Percentiles rank a stretch among this genome's conserved stretches.
Evolutionary conservation across 1,284 basidiomycete species (phyloP).

Genomic region (Cryptococcus sp.): DNA sequence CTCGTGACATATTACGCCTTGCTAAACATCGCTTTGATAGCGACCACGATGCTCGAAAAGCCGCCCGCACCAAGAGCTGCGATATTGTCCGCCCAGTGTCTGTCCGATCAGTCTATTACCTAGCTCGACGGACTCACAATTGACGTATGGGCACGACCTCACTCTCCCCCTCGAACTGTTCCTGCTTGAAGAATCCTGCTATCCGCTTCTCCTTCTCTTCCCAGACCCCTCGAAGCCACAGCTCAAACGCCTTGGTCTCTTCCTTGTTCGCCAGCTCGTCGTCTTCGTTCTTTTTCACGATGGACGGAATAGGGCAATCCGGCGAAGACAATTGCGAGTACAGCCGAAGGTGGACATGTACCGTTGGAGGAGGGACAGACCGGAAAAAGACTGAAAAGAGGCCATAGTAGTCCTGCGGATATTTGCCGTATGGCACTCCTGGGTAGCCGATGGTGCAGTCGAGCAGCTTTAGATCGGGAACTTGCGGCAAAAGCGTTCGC

Average conservation of each 20-base stretch:
- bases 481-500: slow-evolving; percentile 68
- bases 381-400: slow-evolving; percentile 81
- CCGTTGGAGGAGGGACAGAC: slow-evolving; percentile 71
- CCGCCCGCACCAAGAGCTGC: slow-evolving; percentile 4
- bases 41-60: not conserved
- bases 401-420: slow-evolving; percentile 53
- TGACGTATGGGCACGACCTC: slow-evolving; percentile 26
- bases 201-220: slow-evolving; percentile 73
- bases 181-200: slow-evolving; percentile 53
- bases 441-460: slow-evolving; percentile 88
- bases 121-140: slow-evolving; percentile 20
- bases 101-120: not conserved
- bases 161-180: slow-evolving; percentile 18
- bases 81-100: slow-evolving; percentile 1
- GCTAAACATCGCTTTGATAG: too few species aligned
- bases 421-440: slow-evolving; percentile 54
- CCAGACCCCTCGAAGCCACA: slow-evolving; percentile 79
- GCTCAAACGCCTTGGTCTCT: slow-evolving; percentile 69
- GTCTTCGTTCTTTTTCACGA: slow-evolving; percentile 11
- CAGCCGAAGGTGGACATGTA: slow-evolving; percentile 79
- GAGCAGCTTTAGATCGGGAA: slow-evolving; percentile 72
- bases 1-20: too few species aligned
- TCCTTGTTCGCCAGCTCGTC: slow-evolving; percentile 52
- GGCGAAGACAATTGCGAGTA: slow-evolving; percentile 54
- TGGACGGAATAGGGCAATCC: slow-evolving; percentile 22